A percentile compares a stretch with the other conserved stretches of the same genome.
Conservation (phyloP, 2,329 filamentous ascomycete genomes). For the Periglandula ipomoeae region DNA sequence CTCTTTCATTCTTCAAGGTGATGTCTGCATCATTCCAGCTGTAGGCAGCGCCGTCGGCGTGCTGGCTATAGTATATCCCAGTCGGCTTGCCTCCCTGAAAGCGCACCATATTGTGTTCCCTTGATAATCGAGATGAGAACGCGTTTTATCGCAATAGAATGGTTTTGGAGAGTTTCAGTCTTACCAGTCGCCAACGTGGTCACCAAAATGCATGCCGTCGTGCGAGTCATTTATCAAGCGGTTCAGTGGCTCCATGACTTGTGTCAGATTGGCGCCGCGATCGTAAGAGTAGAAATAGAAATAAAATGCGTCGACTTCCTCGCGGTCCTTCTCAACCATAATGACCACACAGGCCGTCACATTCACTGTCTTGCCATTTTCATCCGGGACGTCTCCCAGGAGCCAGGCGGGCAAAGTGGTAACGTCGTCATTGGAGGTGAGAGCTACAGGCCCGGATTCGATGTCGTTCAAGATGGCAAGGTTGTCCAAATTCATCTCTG, state of each 20-base stretch:
- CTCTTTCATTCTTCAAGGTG: too few relatives aligned
- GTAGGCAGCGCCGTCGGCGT: slow-evolving; percentile 16
- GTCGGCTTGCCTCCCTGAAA: slow-evolving; percentile 17
- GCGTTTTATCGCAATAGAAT: too few relatives aligned
- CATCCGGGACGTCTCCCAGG: slow-evolving; percentile 16
- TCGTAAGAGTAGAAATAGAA: slow-evolving; percentile 26
- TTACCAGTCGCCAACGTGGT: slow-evolving; percentile 19
- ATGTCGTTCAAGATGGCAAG: slow-evolving; percentile 16
- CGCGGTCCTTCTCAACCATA: slow-evolving; percentile 13
- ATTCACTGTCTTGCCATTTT: slow-evolving; percentile 13
- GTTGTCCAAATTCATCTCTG: slow-evolving; percentile 20
- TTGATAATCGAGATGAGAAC: too few relatives aligned
- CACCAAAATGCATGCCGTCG: slow-evolving; percentile 14
- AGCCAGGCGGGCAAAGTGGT: slow-evolving; percentile 16
- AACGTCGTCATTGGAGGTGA: slow-evolving; percentile 19
- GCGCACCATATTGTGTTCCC: slow-evolving; percentile 25
- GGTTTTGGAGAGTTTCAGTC: too few relatives aligned
- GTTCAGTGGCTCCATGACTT: slow-evolving; percentile 18
- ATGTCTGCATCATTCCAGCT: slow-evolving; percentile 16
- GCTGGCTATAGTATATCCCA: slow-evolving; percentile 21
- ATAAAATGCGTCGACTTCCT: slow-evolving; percentile 19
- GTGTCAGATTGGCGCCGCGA: slow-evolving; percentile 18
- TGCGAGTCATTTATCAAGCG: slow-evolving; percentile 12
- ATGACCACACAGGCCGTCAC: slow-evolving; percentile 20
- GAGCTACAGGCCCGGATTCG: slow-evolving; percentile 13